Conservation (phyloP, 164 flowering plant genomes). For the Nelumbo lutea region DNA sequence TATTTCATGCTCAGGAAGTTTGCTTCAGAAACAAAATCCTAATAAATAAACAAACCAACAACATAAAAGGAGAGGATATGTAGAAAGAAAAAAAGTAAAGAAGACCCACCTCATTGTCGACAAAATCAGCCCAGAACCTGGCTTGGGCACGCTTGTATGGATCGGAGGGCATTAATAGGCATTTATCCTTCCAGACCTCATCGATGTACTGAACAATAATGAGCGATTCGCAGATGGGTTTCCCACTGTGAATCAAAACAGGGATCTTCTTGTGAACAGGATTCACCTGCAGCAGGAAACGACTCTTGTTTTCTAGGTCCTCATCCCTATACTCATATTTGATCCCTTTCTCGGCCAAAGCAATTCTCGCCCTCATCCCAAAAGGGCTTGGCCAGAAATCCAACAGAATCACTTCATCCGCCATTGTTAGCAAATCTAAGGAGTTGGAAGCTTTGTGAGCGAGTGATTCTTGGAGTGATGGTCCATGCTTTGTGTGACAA, state of each 20-base stretch:
- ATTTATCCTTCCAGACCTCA: not conserved
- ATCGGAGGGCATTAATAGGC: not conserved
- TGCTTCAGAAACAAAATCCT: too few species aligned
- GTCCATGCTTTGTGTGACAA: too few species aligned
- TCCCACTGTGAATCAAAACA: not conserved
- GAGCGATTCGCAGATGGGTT: constrained; percentile 7
- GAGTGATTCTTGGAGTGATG: too few species aligned
- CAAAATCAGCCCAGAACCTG: constrained; percentile 6
- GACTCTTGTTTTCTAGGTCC: not conserved
- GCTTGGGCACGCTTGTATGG: constrained; percentile 2
- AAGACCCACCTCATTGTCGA: not conserved
- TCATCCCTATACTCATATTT: not conserved
- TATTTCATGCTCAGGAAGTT: too few species aligned
- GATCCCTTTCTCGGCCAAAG: constrained; percentile 5
- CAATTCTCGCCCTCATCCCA: not conserved
- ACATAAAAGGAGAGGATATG: too few species aligned
- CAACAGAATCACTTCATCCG: constrained; percentile 1
- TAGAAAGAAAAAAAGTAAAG: not conserved
- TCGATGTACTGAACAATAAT: constrained; percentile 4
- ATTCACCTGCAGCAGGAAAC: not conserved
- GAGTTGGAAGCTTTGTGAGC: too few species aligned
- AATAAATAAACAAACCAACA: too few species aligned
- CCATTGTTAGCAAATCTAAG: not conserved
- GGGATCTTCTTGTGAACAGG: constrained; percentile 7
- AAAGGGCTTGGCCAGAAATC: too few species aligned